Percentiles rank a stretch among this genome's conserved stretches.
These are phyloP conservation scores for Phytophthora constricta DNA, from an alignment of 352 stramenopile genomes.

Conservation along the genomic window DNA sequence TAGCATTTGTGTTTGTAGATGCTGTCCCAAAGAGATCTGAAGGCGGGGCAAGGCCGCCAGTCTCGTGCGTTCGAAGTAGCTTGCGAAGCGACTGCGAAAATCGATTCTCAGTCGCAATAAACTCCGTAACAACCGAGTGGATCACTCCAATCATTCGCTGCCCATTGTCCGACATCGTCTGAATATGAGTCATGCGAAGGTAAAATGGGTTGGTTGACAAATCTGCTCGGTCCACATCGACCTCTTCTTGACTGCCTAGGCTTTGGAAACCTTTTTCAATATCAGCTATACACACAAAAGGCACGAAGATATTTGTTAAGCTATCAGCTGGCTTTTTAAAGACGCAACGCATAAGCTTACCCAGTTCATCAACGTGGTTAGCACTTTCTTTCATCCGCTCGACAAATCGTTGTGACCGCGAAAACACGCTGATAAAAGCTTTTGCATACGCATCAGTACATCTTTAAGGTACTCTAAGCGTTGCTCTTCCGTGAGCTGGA, in stretches of 20 bases:
- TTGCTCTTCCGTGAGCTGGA: conserved; percentile 87
- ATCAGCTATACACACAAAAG: conserved; percentile 48
- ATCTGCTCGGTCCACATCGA: conserved; percentile 54
- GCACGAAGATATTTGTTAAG: neutral
- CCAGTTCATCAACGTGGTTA: conserved; percentile 67
- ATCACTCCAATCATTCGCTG: conserved; percentile 66
- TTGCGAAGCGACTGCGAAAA: conserved; percentile 63
- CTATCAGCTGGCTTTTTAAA: neutral
- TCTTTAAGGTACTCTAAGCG: conserved; percentile 83
- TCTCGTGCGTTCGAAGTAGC: conserved; percentile 61
- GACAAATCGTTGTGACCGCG: conserved; percentile 51
- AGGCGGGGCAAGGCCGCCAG: conserved; percentile 22
- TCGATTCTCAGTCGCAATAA: conserved; percentile 64
- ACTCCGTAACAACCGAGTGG: conserved; percentile 54
- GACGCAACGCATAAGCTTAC: conserved; percentile 36
- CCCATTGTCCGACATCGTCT: conserved; percentile 71
- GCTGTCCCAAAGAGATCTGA: conserved; percentile 54
- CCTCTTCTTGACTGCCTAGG: conserved; percentile 51
- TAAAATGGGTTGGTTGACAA: conserved; percentile 69
- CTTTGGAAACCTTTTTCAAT: conserved; percentile 79
- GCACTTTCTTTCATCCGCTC: conserved; percentile 58
- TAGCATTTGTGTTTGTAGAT: conserved; percentile 32
- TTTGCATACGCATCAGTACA: conserved; percentile 72
- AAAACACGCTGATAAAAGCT: conserved; percentile 58
- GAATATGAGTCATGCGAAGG: conserved; percentile 69